Percentiles rank a stretch among this genome's conserved stretches.
Evolutionary conservation across 2,329 filamentous ascomycete genomes (phyloP).

Genomic region (Colletotrichum tropicicola): DNA sequence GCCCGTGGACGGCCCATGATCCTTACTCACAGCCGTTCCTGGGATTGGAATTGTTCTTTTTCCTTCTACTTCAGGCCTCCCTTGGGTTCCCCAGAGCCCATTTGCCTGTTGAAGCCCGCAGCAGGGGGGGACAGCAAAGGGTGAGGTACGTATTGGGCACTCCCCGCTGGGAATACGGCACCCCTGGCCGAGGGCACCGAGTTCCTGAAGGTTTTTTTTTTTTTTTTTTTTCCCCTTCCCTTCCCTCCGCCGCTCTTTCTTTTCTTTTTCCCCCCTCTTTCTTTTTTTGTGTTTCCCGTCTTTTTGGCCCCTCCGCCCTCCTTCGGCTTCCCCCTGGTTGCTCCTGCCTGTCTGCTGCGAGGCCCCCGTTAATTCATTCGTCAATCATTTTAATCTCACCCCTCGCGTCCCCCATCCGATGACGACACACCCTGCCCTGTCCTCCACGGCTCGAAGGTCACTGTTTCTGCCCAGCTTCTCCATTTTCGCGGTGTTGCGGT

Average conservation of each 20-base stretch:
- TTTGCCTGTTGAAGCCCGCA: slow-evolving; percentile 3
- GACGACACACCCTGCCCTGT: slow-evolving; percentile 6
- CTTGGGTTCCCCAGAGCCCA: slow-evolving; percentile 11
- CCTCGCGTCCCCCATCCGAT: background rate
- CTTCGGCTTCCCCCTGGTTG: slow-evolving; percentile 15
- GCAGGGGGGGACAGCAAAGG: background rate
- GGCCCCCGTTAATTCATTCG: background rate
- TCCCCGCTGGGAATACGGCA: background rate
- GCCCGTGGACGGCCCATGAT: slow-evolving; percentile 2
- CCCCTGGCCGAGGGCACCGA: slow-evolving; percentile 2
- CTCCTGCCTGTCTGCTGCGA: background rate
- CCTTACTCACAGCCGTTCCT: slow-evolving; percentile 16
- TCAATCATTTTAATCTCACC: slow-evolving; percentile 9
- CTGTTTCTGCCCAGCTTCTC: too few relatives aligned
- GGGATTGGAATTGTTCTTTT: slow-evolving; percentile 27
- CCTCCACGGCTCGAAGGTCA: background rate
- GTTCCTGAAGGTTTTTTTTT: slow-evolving; percentile 17
- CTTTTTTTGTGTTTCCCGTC: background rate
- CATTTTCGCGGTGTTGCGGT: background rate
- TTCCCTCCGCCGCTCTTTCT: background rate
- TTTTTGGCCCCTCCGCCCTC: background rate
- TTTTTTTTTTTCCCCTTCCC: background rate
- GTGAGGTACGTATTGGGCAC: slow-evolving; percentile 4
- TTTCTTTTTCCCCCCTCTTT: background rate
- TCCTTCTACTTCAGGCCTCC: slow-evolving; percentile 24